phyloP scores from a whole-genome alignment of 2,329 filamentous ascomycete genomes.

The Huntiella bhutanensis region DNA sequence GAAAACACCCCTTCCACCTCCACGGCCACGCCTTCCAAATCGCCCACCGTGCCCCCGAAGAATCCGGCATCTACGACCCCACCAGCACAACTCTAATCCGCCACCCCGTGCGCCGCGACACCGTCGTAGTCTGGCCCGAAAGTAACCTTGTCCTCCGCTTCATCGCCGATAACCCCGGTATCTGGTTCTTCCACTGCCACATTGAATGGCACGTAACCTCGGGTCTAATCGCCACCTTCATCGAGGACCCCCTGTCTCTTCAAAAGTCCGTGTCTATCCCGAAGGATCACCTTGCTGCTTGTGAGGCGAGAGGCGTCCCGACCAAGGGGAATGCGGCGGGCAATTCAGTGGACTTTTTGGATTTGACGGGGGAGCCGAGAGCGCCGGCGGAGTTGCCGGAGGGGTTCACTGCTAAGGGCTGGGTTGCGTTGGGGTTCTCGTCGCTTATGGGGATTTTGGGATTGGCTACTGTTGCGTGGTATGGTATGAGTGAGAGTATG shows the following conservation, averaged over 20 bases:
- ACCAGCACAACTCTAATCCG: constrained; percentile 28
- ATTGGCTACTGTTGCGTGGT: constrained; percentile 43
- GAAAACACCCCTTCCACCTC: constrained; percentile 59
- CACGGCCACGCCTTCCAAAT: constrained; percentile 63
- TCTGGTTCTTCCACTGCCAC: constrained; percentile 65
- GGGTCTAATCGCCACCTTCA: constrained; percentile 45
- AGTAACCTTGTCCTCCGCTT: constrained; percentile 54
- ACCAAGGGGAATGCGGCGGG: constrained; percentile 55
- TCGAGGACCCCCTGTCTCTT: constrained; percentile 43
- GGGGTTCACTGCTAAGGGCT: constrained; percentile 54
- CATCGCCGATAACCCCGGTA: constrained; percentile 43
- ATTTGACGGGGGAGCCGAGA: constrained; percentile 42
- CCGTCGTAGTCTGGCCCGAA: constrained; percentile 41
- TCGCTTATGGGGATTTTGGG: constrained; percentile 49
- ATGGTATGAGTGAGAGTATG: constrained; percentile 8
- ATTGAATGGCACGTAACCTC: constrained; percentile 58
- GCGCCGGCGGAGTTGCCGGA: constrained; percentile 37
- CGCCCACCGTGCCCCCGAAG: constrained; percentile 38
- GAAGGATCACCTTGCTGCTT: constrained; percentile 35
- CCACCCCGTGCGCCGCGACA: constrained; percentile 49
- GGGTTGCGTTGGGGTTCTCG: constrained; percentile 58
- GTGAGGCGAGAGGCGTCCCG: constrained; percentile 30
- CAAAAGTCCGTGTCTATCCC: constrained; percentile 44
- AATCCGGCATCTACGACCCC: constrained; percentile 35
- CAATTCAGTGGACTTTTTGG: constrained; percentile 43